Evolutionary conservation across 345 rosid genomes (phyloP).

Genomic region (Arabidopsis suecica): DNA sequence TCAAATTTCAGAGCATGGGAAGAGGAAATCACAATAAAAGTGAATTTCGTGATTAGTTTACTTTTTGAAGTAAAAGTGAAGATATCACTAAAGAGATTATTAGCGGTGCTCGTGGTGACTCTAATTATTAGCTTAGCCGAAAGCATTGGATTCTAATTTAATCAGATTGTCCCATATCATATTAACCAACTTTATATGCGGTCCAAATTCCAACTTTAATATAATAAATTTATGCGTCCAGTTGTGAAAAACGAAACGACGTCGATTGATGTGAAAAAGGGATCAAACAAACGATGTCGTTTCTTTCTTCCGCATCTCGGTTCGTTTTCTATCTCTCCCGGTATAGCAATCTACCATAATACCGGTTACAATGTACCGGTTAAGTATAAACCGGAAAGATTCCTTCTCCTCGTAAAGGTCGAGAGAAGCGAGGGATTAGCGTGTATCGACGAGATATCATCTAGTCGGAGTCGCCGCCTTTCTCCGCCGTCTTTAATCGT

Average conservation of each 20-base stretch:
- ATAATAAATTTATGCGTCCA: neutral
- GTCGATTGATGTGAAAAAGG: neutral
- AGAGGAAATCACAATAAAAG: neutral
- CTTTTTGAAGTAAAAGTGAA: slow-evolving; percentile 35
- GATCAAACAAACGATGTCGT: neutral
- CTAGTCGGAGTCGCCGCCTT: slow-evolving; percentile 39
- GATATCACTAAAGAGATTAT: slow-evolving; percentile 19
- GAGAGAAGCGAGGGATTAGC: neutral
- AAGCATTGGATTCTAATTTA: slow-evolving; percentile 46
- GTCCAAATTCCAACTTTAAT: slow-evolving; percentile 24
- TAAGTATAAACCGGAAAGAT: slow-evolving; percentile 10
- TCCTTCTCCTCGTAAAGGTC: neutral
- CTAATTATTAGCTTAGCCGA: slow-evolving; percentile 47
- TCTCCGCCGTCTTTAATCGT: slow-evolving; percentile 40
- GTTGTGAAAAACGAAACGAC: neutral
- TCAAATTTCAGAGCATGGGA: neutral
- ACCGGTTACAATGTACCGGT: slow-evolving; percentile 26
- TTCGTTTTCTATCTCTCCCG: neutral
- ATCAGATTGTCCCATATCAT: slow-evolving; percentile 8
- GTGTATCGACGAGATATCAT: slow-evolving; percentile 14
- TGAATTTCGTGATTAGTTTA: slow-evolving; percentile 7
- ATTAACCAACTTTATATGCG: slow-evolving; percentile 14
- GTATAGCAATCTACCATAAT: neutral
- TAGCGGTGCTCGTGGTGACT: slow-evolving; percentile 36
- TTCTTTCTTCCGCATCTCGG: neutral